These are phyloP conservation scores for Aspergillus spinulosporus DNA, from an alignment of 2,329 filamentous ascomycete species.

Conservation along the genomic window DNA sequence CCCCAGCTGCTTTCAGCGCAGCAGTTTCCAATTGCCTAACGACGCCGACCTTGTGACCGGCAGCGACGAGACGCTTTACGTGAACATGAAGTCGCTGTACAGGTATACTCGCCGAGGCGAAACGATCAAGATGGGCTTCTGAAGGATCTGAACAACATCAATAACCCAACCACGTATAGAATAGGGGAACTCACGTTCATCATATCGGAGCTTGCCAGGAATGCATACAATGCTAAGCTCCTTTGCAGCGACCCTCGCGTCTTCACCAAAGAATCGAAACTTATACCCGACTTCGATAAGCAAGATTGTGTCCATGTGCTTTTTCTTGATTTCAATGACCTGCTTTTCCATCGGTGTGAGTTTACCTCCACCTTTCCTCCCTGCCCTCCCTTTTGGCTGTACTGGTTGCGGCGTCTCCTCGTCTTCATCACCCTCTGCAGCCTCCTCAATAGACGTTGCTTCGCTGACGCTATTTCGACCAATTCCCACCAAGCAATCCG, in stretches of 20 bases:
- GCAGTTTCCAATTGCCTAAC: constrained; percentile 94
- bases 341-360: constrained; percentile 94
- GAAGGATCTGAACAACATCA: constrained; percentile 63
- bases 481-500: constrained; percentile 73
- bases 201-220: constrained; percentile 89
- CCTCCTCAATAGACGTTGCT: constrained; percentile 56
- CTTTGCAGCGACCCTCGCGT: constrained; percentile 84
- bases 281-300: constrained; percentile 98
- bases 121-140: constrained; percentile 86
- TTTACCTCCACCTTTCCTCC: constrained; percentile 76
- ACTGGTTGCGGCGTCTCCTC: constrained; percentile 49
- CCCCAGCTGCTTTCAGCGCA: constrained; percentile 89
- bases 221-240: constrained; percentile 95
- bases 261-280: constrained; percentile 94
- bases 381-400: constrained; percentile 48
- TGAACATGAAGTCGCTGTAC: constrained; percentile 90
- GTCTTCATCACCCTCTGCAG: constrained; percentile 58
- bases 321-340: constrained; percentile 88
- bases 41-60: constrained; percentile 93
- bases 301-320: constrained; percentile 84
- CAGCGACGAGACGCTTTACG: constrained; percentile 85
- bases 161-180: not conserved
- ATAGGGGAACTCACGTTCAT: constrained; percentile 65
- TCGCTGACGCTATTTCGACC: constrained; percentile 61
- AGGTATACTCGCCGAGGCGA: constrained; percentile 94